Evolutionary conservation across 164 flowering plant species (phyloP).

Genomic region (Sedum album): DNA sequence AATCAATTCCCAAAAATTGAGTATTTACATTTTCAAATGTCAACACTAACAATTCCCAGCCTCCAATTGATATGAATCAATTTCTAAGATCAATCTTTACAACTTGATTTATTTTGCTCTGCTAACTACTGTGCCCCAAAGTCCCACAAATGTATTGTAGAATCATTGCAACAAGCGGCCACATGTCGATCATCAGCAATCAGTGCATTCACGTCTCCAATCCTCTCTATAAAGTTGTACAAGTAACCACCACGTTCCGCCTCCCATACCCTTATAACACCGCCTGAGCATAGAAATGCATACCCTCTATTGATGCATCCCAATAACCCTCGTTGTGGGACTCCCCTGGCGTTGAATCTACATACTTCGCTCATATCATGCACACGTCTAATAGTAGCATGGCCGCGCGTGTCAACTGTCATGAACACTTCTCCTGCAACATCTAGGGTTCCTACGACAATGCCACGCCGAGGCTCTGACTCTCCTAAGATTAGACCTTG

Average conservation of each 20-base stretch:
- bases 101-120: neutral
- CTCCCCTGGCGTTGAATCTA: constrained; percentile 35
- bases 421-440: constrained; percentile 29
- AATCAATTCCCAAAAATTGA: no score
- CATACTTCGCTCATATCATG: constrained; percentile 39
- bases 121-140: constrained; percentile 33
- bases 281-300: constrained; percentile 41
- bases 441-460: constrained; percentile 45
- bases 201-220: constrained; percentile 39
- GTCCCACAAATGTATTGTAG: constrained; percentile 70
- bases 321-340: constrained; percentile 15
- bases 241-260: constrained; percentile 28
- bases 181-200: constrained; percentile 51
- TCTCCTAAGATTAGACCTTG: constrained; percentile 24
- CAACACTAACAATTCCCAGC: no score
- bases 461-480: constrained; percentile 24
- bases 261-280: constrained; percentile 56
- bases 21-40: no score
- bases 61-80: neutral
- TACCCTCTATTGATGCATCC: constrained; percentile 69
- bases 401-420: constrained; percentile 31
- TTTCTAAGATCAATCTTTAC: neutral
- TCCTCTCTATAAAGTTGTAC: constrained; percentile 34
- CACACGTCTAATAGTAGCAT: constrained; percentile 46
- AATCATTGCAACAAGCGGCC: constrained; percentile 37